phyloP scores from a whole-genome alignment of 2,329 filamentous ascomycete species.

The Chaetomiaceae sp. region DNA sequence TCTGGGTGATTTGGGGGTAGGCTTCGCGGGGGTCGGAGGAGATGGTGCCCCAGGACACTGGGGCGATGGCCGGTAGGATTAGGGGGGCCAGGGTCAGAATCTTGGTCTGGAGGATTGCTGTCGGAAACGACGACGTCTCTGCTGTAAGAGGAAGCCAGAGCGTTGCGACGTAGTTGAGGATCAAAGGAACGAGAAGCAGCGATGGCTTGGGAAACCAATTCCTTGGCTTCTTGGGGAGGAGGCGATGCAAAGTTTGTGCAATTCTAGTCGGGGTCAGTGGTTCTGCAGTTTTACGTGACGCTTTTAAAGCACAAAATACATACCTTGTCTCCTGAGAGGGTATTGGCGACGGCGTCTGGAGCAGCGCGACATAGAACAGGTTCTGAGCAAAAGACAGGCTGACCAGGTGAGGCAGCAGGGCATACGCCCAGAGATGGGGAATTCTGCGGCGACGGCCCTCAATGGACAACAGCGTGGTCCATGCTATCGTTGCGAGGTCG shows the following conservation, averaged over 20 bases:
- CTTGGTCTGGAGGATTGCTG: constrained; percentile 30
- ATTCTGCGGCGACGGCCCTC: constrained; percentile 56
- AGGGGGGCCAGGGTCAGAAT: constrained; percentile 42
- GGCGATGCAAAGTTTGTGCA: constrained; percentile 20
- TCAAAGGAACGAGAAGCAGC: constrained; percentile 33
- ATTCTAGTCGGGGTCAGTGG: constrained; percentile 17
- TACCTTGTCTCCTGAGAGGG: constrained; percentile 31
- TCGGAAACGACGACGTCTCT: constrained; percentile 38
- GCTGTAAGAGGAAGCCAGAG: constrained; percentile 38
- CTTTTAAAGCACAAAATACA: neutral
- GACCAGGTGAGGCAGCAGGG: constrained; percentile 54
- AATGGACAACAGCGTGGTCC: constrained; percentile 53
- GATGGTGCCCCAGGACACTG: constrained; percentile 44
- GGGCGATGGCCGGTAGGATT: constrained; percentile 42
- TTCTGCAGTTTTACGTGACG: too few species aligned
- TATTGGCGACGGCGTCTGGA: constrained; percentile 50
- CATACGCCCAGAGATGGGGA: constrained; percentile 50
- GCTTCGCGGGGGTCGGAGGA: constrained; percentile 37
- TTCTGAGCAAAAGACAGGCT: constrained; percentile 59
- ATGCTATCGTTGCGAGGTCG: constrained; percentile 49
- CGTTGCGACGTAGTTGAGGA: constrained; percentile 33
- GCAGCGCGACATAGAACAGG: constrained; percentile 55
- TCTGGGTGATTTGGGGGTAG: constrained; percentile 38
- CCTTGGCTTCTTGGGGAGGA: constrained; percentile 38
- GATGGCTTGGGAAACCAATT: constrained; percentile 40